phyloP scores from a whole-genome alignment of 192 early-diverging fungal genomes.

The Coemansia sp. region DNA sequence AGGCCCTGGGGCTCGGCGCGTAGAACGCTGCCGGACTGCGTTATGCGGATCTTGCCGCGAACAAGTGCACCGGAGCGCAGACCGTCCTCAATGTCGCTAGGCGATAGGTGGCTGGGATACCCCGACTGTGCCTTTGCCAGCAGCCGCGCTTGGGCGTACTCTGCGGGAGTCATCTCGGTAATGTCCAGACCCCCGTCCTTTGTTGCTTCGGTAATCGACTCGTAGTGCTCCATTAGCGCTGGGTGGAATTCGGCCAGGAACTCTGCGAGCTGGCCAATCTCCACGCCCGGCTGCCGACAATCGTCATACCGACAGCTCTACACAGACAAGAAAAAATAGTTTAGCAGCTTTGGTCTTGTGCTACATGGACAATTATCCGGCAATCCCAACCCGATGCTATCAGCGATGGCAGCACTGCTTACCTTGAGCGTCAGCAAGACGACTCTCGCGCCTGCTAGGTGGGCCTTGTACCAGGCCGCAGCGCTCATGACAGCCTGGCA shows the following conservation, averaged over 20 bases:
- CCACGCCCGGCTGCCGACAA: slow-evolving; percentile 9
- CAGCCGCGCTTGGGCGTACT: slow-evolving; percentile 37
- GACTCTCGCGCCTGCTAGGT: slow-evolving; percentile 41
- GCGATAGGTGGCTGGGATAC: slow-evolving; percentile 16
- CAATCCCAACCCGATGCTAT: slow-evolving; percentile 11
- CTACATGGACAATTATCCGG: background rate
- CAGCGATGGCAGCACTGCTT: slow-evolving; percentile 7
- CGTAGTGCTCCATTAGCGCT: slow-evolving; percentile 49
- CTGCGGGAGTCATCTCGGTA: slow-evolving; percentile 21
- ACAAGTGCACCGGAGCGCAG: slow-evolving; percentile 39
- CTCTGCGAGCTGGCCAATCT: slow-evolving; percentile 24
- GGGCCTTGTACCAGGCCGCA: slow-evolving; percentile 60
- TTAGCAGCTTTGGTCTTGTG: background rate
- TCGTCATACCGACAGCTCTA: background rate
- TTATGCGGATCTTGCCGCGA: slow-evolving; percentile 36
- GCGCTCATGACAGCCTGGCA: slow-evolving; percentile 55
- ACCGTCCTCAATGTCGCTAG: slow-evolving; percentile 32
- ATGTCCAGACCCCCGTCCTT: slow-evolving; percentile 54
- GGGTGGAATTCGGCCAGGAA: slow-evolving; percentile 47
- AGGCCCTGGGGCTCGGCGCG: slow-evolving; percentile 22
- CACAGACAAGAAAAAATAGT: background rate
- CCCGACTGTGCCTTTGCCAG: slow-evolving; percentile 16
- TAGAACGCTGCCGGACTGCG: slow-evolving; percentile 1
- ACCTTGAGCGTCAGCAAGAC: slow-evolving; percentile 24
- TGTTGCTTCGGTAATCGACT: slow-evolving; percentile 55